phyloP scores from a whole-genome alignment of 2,329 filamentous ascomycete genomes.

The Aspergillus pseudoterreus region DNA sequence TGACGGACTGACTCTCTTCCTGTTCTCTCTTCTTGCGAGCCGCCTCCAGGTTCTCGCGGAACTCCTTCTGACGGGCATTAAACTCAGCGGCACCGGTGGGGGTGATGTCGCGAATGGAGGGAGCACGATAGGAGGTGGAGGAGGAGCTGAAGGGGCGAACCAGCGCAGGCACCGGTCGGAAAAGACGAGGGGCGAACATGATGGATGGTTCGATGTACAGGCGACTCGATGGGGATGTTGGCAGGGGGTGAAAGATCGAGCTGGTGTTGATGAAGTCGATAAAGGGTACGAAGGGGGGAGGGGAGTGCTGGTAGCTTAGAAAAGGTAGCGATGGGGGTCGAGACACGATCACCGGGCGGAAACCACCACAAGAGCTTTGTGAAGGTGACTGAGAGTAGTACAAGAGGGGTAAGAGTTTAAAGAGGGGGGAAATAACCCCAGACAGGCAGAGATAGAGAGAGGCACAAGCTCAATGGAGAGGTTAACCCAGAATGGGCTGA shows the following conservation, averaged over 20 bases:
- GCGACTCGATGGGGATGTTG: constrained; percentile 2
- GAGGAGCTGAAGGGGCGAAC: constrained; percentile 59
- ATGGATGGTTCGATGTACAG: constrained; percentile 13
- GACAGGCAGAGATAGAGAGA: not conserved
- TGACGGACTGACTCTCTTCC: constrained; percentile 75
- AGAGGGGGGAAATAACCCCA: constrained; percentile 7
- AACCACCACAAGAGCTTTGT: too few relatives aligned
- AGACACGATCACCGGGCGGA: not conserved
- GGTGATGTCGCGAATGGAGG: constrained; percentile 82
- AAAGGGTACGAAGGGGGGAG: constrained; percentile 7
- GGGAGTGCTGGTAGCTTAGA: not conserved
- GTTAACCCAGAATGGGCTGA: constrained; percentile 13
- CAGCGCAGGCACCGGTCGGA: constrained; percentile 48
- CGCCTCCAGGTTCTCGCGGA: constrained; percentile 75
- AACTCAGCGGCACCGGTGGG: constrained; percentile 70
- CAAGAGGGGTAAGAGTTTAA: not conserved
- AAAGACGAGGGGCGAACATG: constrained; percentile 47
- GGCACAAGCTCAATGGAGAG: constrained; percentile 3
- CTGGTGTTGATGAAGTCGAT: not conserved
- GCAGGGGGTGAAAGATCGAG: constrained; percentile 5
- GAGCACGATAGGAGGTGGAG: constrained; percentile 51
- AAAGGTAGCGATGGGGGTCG: not conserved
- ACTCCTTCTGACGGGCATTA: constrained; percentile 77
- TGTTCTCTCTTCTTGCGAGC: constrained; percentile 71
- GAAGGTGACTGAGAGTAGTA: not conserved